phyloP scores from a whole-genome alignment of 2,329 filamentous ascomycete genomes.

The Teratosphaeria viscida region DNA sequence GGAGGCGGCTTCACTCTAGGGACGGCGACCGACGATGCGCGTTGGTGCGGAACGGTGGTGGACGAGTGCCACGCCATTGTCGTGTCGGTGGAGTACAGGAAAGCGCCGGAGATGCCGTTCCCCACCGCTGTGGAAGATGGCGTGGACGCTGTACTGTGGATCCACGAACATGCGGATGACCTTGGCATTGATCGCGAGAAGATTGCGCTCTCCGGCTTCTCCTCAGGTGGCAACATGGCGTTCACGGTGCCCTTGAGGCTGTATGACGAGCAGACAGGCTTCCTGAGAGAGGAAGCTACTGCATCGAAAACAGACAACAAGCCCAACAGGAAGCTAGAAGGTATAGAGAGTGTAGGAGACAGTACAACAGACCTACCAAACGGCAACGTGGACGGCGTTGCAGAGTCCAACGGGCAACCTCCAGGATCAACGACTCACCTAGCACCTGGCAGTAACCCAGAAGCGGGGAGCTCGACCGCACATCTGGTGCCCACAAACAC shows the following conservation, averaged over 20 bases:
- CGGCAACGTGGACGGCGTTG: background rate
- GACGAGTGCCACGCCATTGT: conserved; percentile 47
- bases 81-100: conserved; percentile 51
- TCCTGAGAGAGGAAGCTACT: conserved; percentile 12
- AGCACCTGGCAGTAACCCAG: background rate
- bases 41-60: conserved; percentile 49
- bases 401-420: conserved; percentile 5
- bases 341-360: conserved; percentile 4
- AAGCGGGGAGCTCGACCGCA: background rate
- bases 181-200: conserved; percentile 47
- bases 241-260: conserved; percentile 52
- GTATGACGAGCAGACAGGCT: conserved; percentile 35
- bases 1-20: conserved; percentile 55
- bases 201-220: conserved; percentile 52
- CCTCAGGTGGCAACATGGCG: conserved; percentile 52
- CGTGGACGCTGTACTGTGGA: conserved; percentile 50
- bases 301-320: conserved; percentile 1
- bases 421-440: conserved; percentile 3
- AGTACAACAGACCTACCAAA: conserved; percentile 9
- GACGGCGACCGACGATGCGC: conserved; percentile 48
- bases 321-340: conserved; percentile 9
- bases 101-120: conserved; percentile 52
- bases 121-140: conserved; percentile 55
- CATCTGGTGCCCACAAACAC: background rate
- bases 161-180: conserved; percentile 45